Evolutionary conservation across 2,329 filamentous ascomycete genomes (phyloP), one percentile per base, ranked within the genome.

Genomic region (Aspergillus aculeatinus): DNA sequence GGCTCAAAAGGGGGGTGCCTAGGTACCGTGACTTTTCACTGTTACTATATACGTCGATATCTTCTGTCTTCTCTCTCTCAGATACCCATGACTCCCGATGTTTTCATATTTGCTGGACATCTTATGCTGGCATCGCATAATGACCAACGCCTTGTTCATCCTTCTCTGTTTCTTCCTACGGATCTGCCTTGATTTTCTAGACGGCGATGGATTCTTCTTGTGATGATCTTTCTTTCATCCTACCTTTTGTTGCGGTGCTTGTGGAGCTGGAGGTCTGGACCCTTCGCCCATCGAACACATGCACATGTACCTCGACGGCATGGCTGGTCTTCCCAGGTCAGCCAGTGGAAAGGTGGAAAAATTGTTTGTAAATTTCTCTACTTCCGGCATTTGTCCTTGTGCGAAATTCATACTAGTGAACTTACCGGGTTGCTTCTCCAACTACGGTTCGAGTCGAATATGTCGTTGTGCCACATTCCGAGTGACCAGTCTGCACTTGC

Each of bases 1-100:
- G 78, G 87, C 87, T 61, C 85, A 87, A 65, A 91, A 91, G 75
- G 87, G 76, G 48, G 72, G 74, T 33, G 63, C 67, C 58, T 77
- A 67, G 61, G 60, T 55, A 42, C 57, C 58, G 39, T 62, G 33
- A 47, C 64, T 63, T 62, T 61, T 63, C 55, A 59, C 59, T 67
- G 68, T 68, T 59, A 58, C 57, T 66, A 65, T 65, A 64, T 63
- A 66, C 57, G 55, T 68, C 62, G 59, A 68, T 69, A 64, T 68
- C 64, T 67, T 68, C 69, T 73, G 62, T 67, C 66, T 68, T 69
- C 67, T 68, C 63, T 58, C 53, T 48, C 57, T 60, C 63, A 68
- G 67, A 70, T 70, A 70, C 68, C 68, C 68, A 64, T 65, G 63
- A 55, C 58, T 53, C 61, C 59, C 63, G 58, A 66, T 64, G 54